Conservation (phyloP, 208 protist genomes). For the Balamuthia mandrillaris region DNA sequence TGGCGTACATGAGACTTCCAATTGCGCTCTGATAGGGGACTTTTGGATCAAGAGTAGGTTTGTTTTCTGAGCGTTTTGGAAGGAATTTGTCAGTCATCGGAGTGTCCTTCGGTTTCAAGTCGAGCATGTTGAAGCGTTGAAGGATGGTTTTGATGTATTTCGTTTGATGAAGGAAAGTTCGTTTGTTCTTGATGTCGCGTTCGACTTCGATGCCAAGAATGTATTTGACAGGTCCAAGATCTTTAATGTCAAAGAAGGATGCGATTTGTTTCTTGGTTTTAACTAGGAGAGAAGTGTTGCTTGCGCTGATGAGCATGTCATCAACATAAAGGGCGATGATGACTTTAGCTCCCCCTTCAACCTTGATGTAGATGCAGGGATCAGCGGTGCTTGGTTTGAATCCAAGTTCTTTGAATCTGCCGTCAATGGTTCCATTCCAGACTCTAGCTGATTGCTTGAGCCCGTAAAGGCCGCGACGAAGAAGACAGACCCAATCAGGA, state of each 20-base stretch:
- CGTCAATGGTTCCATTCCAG: background rate
- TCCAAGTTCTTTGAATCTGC: background rate
- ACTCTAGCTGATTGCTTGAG: background rate
- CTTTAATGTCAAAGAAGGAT: background rate
- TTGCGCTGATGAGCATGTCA: background rate
- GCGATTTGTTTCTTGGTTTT: background rate
- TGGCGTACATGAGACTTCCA: background rate
- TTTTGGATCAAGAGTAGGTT: background rate
- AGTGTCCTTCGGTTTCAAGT: background rate
- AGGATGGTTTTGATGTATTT: background rate
- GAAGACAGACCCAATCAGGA: background rate
- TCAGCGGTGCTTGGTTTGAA: background rate
- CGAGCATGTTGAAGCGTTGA: background rate
- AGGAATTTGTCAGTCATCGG: no score
- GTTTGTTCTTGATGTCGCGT: background rate
- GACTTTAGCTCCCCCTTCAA: background rate
- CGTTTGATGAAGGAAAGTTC: background rate
- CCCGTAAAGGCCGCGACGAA: background rate
- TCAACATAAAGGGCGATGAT: background rate
- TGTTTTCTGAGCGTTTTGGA: background rate
- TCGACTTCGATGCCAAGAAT: background rate
- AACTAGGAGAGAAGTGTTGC: background rate
- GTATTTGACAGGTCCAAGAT: background rate
- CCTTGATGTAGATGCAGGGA: background rate
- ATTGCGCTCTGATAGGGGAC: background rate